These are phyloP conservation scores for Trypanosoma melophagium DNA, from an alignment of 208 protist species.

Conservation along the genomic window DNA sequence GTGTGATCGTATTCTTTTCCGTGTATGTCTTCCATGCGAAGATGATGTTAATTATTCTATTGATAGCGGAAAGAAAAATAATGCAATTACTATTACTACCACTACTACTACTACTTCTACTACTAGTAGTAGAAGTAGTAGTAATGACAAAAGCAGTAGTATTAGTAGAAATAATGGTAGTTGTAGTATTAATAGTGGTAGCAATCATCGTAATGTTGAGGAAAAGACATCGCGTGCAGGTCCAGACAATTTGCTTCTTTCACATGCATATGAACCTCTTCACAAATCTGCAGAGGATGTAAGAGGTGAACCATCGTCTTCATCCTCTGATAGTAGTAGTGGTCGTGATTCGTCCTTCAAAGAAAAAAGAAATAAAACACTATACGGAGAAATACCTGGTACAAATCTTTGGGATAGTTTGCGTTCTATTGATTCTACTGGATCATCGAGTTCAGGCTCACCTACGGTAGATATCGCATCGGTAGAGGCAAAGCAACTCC, in stretches of 20 bases:
- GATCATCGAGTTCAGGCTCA: background rate
- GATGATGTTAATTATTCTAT: background rate
- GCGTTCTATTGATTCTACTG: background rate
- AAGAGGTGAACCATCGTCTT: too few species aligned
- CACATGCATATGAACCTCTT: too few species aligned
- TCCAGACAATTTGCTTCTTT: too few species aligned
- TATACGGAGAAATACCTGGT: too few species aligned
- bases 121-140: too few species aligned
- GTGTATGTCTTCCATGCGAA: constrained; percentile 34
- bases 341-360: too few species aligned
- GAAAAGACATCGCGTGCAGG: background rate
- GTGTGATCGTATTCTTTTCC: constrained; percentile 90
- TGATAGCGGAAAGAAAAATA: background rate
- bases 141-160: too few species aligned
- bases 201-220: background rate
- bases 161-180: too few species aligned
- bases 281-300: too few species aligned
- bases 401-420: background rate
- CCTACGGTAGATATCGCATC: constrained; percentile 1
- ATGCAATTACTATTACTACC: background rate
- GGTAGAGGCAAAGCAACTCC: constrained; percentile 27
- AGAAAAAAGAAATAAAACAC: too few species aligned
- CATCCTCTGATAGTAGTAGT: too few species aligned
- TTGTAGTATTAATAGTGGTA: background rate
- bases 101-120: background rate